Base-by-base conservation (phyloP, 2,329 filamentous ascomycete genomes). In the Paecilomyces formosus region DNA sequence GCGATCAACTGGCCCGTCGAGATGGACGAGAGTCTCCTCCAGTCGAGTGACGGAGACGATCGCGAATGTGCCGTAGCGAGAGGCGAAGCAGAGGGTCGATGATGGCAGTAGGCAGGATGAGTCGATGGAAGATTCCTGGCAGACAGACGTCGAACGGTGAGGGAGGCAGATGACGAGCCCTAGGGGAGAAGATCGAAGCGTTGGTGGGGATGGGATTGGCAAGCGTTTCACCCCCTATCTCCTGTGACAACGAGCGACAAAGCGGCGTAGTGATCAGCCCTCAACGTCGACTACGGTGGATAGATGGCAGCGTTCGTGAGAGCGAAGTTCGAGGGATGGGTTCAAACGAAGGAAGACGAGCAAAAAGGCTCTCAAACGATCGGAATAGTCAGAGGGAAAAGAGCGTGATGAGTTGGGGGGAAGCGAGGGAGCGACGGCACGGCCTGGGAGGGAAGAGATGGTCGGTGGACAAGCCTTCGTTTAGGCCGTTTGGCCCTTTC, bases 201-300 rank as follows among this genome's bases (percentile, higher is more conserved):
- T 21, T 15, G 54, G 54, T 55, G 54, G 54, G 39, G 54, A 55
- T 30, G 31, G n/a, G 26, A 52, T 52, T 52, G 50, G 5, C 54
- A 24, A 45, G 51, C 51, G 57, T 56, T 55, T 59, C 57, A 59
- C 57, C 57, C 57, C 57, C 50, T 53, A 33, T 57, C 52, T 28
- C 18, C 26, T 33, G 15, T 55, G 54, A 39, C 39, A 39, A 39
- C 30, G 54, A 55, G 54, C 18, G 31, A 39, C 12, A 26, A 26
- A 22, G 53, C 53, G 33, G 53, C n/a, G 53, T 52, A 28, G 6
- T 52, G 22, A 28, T 52, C 50, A 28, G 22, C 21, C 50, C 22
- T 28, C 13, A 28, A 52, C 50, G 18, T 24, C 21, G 50, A 28
- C 21, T 15, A 24, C 50, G 12, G 21, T 22, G 26, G 15, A 26